Percentiles rank a stretch among this genome's conserved stretches.
phyloP scores from a whole-genome alignment of 768 basidiomycete species.

The Grammothele lineata region DNA sequence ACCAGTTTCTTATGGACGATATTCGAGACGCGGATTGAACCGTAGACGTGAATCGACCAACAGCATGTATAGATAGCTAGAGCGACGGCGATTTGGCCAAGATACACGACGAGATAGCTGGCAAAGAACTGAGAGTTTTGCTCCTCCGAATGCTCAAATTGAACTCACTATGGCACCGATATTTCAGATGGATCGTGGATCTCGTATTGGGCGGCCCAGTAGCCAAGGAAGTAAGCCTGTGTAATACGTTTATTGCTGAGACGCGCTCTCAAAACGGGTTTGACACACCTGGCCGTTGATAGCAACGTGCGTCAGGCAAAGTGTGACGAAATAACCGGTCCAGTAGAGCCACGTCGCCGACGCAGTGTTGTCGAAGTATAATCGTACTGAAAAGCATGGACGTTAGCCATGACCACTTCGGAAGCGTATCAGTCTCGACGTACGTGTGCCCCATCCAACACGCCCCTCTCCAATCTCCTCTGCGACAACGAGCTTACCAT shows the following conservation, averaged over 20 bases:
- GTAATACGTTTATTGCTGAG: neutral
- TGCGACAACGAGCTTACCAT: slow-evolving; percentile 58
- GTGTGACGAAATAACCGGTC: neutral
- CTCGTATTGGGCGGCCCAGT: slow-evolving; percentile 42
- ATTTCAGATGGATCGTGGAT: slow-evolving; percentile 30
- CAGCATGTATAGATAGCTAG: slow-evolving; percentile 30
- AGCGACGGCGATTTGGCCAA: slow-evolving; percentile 30
- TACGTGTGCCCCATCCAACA: slow-evolving; percentile 45
- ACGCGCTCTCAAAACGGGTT: neutral
- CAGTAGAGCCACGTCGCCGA: slow-evolving; percentile 9
- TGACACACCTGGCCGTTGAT: too few relatives aligned
- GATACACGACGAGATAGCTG: slow-evolving; percentile 48
- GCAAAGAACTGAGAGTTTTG: too few relatives aligned
- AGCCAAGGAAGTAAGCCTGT: slow-evolving; percentile 42
- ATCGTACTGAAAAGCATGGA: slow-evolving; percentile 20
- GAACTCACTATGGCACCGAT: slow-evolving; percentile 29
- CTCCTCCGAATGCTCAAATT: slow-evolving; percentile 24
- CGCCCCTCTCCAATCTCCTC: slow-evolving; percentile 63
- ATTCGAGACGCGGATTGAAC: slow-evolving; percentile 49
- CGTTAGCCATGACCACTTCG: too few relatives aligned
- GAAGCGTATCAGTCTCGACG: too few relatives aligned
- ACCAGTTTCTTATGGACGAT: slow-evolving; percentile 49
- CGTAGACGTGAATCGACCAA: slow-evolving; percentile 40
- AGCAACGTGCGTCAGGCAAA: slow-evolving; percentile 21
- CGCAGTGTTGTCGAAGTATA: slow-evolving; percentile 20